A percentile compares a stretch with the other conserved stretches of the same genome.
Evolutionary conservation across 2,329 filamentous ascomycete genomes (phyloP).

Genomic region (Mycosphaerella arachidis): DNA sequence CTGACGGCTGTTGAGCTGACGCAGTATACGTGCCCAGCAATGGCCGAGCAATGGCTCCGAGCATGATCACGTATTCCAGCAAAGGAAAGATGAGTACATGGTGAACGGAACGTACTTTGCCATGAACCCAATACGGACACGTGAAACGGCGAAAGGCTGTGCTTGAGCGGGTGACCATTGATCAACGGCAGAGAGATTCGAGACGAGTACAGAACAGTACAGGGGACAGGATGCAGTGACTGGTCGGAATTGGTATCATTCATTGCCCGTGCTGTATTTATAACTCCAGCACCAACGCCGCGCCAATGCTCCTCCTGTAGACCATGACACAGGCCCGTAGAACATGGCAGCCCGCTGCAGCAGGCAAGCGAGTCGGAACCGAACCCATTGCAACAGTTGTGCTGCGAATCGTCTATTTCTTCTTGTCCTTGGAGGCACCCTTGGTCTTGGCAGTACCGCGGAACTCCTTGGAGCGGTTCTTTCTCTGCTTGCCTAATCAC

Average conservation of each 20-base stretch:
- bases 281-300: constrained; percentile 24
- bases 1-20: no score
- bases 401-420: constrained; percentile 37
- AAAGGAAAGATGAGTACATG: no score
- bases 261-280: constrained; percentile 21
- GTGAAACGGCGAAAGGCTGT: background rate
- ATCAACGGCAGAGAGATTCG: background rate
- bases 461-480: constrained; percentile 99
- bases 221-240: background rate
- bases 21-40: no score
- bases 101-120: no score
- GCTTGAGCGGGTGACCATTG: background rate
- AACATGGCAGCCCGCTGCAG: constrained; percentile 17
- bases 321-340: constrained; percentile 21
- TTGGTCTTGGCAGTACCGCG: constrained; percentile 97
- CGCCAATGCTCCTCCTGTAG: constrained; percentile 19
- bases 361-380: constrained; percentile 14
- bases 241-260: constrained; percentile 11
- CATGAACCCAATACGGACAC: no score
- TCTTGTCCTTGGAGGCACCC: constrained; percentile 92
- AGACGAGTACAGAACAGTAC: background rate
- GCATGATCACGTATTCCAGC: no score
- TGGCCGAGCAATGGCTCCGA: no score
- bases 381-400: constrained; percentile 13
- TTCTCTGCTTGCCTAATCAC: constrained; percentile 93